Evolutionary conservation across 1,139 yeast species (phyloP).

Genomic region (Zygoascus sp.): DNA sequence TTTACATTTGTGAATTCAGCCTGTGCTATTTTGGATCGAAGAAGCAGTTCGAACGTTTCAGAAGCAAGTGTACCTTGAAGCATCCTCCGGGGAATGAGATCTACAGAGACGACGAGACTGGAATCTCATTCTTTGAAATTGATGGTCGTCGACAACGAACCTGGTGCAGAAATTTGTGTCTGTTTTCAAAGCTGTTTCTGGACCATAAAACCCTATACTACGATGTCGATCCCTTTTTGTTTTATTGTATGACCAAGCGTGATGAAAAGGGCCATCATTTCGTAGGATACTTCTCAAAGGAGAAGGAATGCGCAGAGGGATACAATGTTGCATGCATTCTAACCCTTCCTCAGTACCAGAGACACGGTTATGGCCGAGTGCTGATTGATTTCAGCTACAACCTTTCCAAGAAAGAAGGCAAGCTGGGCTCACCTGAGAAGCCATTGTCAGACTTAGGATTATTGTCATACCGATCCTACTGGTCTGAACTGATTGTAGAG

Average conservation of each 20-base stretch:
- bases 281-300: constrained; percentile 95
- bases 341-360: constrained; percentile 92
- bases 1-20: constrained; percentile 89
- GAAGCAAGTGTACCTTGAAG: constrained; percentile 71
- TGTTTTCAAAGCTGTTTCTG: constrained; percentile 78
- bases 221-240: constrained; percentile 95
- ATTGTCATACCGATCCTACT: constrained; percentile 86
- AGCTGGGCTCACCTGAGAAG: constrained; percentile 94
- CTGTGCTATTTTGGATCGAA: constrained; percentile 81
- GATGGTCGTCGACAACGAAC: constrained; percentile 94
- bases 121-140: constrained; percentile 82
- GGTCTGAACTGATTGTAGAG: constrained; percentile 88
- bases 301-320: constrained; percentile 92
- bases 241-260: constrained; percentile 88
- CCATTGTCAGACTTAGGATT: constrained; percentile 94
- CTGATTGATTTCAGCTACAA: constrained; percentile 91
- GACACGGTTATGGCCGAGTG: constrained; percentile 88
- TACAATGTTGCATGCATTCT: constrained; percentile 96
- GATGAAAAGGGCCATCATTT: constrained; percentile 90
- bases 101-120: constrained; percentile 68
- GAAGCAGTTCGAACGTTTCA: constrained; percentile 87
- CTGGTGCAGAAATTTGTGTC: constrained; percentile 93
- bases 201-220: constrained; percentile 95
- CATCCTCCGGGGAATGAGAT: constrained; percentile 99
- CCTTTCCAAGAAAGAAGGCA: constrained; percentile 79